phyloP scores from a whole-genome alignment of 1,284 basidiomycete genomes.

The Cryptococcus sp. region DNA sequence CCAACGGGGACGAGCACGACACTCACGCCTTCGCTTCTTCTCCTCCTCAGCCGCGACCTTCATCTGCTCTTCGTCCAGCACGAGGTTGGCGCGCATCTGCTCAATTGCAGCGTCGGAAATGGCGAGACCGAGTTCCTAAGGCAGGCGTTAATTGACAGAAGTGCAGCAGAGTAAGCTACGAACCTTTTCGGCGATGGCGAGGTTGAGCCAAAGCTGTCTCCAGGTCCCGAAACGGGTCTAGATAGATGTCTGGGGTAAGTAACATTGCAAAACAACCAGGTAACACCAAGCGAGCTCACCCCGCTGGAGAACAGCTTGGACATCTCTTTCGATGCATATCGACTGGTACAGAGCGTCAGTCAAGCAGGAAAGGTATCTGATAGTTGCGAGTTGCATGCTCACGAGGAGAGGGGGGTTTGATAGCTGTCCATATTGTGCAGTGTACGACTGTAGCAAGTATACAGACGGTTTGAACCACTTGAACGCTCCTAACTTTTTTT shows the following conservation, averaged over 20 bases:
- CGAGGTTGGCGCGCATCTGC: constrained; percentile 91
- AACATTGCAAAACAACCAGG: background rate
- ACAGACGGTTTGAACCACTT: too few relatives aligned
- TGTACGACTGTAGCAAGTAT: too few relatives aligned
- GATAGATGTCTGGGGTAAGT: constrained; percentile 1
- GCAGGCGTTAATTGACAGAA: too few relatives aligned
- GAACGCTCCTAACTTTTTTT: background rate
- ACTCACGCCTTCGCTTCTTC: constrained; percentile 81
- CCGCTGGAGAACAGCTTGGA: constrained; percentile 89
- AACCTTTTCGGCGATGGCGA: constrained; percentile 89
- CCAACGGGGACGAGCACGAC: background rate
- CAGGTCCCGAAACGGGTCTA: constrained; percentile 97
- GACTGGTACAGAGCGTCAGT: constrained; percentile 59
- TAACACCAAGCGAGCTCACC: constrained; percentile 55
- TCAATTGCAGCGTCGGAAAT: constrained; percentile 89
- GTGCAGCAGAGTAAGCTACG: background rate
- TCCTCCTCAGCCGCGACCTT: constrained; percentile 90
- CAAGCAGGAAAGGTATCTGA: background rate
- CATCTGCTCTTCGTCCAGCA: constrained; percentile 88
- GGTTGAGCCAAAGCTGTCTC: constrained; percentile 93
- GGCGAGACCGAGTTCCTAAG: constrained; percentile 78
- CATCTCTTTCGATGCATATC: constrained; percentile 99
- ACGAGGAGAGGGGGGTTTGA: constrained; percentile 59
- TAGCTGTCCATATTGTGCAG: constrained; percentile 54
- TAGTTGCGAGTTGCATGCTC: constrained; percentile 11